Evolutionary conservation across 805 yeast species (phyloP), one percentile per base, ranked within the genome.

Genomic region (Metschnikowia peoriensis): DNA sequence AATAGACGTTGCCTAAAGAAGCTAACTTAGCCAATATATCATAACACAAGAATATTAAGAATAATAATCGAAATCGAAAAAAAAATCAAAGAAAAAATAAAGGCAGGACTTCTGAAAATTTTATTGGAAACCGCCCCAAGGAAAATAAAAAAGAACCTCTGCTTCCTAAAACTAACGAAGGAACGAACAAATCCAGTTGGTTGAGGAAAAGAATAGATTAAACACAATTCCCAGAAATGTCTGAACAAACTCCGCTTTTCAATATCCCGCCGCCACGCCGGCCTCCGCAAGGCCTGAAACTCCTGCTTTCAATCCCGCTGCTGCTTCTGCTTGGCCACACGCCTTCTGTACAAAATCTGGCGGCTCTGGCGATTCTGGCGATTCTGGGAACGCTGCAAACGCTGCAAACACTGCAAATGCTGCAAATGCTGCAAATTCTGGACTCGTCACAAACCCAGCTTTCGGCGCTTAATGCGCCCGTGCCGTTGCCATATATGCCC

Each of bases 191-290:
- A 9, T 27, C 27, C 2, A 4, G 12, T 14, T 17, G 10, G 4
- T 9, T 9, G 4, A 15, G 9, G 17, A 40, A 22, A 12, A 17
- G 22, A 15, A 16, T 1, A 28, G 15, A 14, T 15, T 17, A 12
- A 15, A 43, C 41, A 32, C 6, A 32, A 27, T 28, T 15, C 38
- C 2, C 9, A 15, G n/a, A 7, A 27, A 57, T 59, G 62, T 44
- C 61, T 14, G 56, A 52, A 10, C 47, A 49, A 22, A 51, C 47
- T 22, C 73, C 73, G 35, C 58, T 70, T 54, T 72, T 71, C 58
- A 70, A 70, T 56, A 60, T 71, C 40, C 76, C 76, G 52, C 66
- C 66, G 42, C 59, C 65, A 39, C 64, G 63, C 51, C 58, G 64
- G 44, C 57, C 50, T 44, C 59, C 60, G 50, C 60, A 56, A 32